Evolutionary conservation across 192 early-diverging fungal genomes (phyloP).

Genomic region (Backusella liffmaniae): DNA sequence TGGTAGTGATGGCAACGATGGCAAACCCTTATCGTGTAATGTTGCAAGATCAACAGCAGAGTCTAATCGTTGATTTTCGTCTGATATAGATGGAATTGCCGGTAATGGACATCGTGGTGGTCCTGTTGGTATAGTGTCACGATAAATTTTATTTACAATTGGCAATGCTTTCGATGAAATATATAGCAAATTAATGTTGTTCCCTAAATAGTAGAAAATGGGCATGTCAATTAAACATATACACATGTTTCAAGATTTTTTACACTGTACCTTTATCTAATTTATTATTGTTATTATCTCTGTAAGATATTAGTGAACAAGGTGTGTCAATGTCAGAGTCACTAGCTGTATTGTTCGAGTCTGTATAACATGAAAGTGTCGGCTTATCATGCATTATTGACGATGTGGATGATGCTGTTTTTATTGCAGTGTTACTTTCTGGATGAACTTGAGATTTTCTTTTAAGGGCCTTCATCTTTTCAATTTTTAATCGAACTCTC

Average conservation of each 20-base stretch:
- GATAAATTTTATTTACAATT: background rate
- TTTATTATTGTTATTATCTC: background rate
- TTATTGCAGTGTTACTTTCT: background rate
- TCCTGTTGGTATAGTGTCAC: background rate
- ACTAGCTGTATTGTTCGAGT: background rate
- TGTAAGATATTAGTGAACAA: background rate
- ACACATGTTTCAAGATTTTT: background rate
- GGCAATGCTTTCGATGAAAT: conserved; percentile 1
- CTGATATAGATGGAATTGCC: background rate
- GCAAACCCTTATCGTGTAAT: background rate
- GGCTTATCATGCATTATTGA: background rate
- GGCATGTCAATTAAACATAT: background rate
- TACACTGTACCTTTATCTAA: background rate
- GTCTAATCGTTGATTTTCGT: background rate
- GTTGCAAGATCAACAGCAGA: conserved; percentile 2
- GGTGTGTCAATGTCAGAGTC: background rate
- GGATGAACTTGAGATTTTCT: background rate
- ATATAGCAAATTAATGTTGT: background rate
- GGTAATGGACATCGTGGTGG: background rate
- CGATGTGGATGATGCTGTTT: background rate
- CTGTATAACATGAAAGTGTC: background rate
- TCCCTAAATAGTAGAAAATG: background rate
- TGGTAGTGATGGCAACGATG: background rate
- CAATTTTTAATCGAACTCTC: background rate
- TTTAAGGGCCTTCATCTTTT: background rate